Evolutionary conservation across 164 flowering plant genomes (phyloP).

Genomic region (Saururus chinensis): DNA sequence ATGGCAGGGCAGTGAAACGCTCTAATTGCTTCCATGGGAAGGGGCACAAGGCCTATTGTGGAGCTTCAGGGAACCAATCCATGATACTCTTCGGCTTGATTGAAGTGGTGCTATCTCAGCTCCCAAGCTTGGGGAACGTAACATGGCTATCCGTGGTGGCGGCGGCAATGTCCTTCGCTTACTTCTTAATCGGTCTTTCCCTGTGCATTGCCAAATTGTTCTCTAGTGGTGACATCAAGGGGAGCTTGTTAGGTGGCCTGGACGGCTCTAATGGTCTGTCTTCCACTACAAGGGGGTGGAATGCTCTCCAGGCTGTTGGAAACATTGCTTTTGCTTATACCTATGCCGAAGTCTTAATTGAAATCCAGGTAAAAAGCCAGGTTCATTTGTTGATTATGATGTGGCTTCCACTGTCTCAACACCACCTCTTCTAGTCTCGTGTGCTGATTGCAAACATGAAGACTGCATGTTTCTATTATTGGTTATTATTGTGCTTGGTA

Average conservation of each 20-base stretch:
- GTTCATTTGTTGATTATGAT: too few species aligned
- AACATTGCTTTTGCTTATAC: conserved; percentile 37
- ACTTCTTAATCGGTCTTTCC: conserved; percentile 23
- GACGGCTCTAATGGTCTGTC: conserved; percentile 6
- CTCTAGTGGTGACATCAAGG: conserved; percentile 2
- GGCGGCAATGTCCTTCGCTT: conserved; percentile 37
- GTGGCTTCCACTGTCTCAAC: too few species aligned
- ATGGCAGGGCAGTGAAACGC: conserved; percentile 25
- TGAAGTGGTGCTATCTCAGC: conserved; percentile 24
- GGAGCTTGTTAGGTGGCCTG: conserved; percentile 3
- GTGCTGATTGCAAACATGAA: too few species aligned
- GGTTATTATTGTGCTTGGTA: too few species aligned
- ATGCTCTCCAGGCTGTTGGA: conserved; percentile 23
- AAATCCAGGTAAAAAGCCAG: conserved; percentile 12
- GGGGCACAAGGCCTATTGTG: conserved; percentile 13
- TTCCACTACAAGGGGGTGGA: conserved; percentile 11
- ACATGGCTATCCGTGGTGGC: conserved; percentile 31
- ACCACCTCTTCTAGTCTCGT: too few species aligned
- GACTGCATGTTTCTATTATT: too few species aligned
- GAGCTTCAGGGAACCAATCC: conserved; percentile 16
- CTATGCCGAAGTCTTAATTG: conserved; percentile 17
- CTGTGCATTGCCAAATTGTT: conserved; percentile 19
- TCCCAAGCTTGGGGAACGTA: conserved; percentile 29
- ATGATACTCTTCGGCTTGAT: conserved; percentile 25
- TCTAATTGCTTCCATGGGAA: conserved; percentile 26